Conservation (phyloP, 352 stramenopile genomes). For the Phytophthora kernoviae region DNA sequence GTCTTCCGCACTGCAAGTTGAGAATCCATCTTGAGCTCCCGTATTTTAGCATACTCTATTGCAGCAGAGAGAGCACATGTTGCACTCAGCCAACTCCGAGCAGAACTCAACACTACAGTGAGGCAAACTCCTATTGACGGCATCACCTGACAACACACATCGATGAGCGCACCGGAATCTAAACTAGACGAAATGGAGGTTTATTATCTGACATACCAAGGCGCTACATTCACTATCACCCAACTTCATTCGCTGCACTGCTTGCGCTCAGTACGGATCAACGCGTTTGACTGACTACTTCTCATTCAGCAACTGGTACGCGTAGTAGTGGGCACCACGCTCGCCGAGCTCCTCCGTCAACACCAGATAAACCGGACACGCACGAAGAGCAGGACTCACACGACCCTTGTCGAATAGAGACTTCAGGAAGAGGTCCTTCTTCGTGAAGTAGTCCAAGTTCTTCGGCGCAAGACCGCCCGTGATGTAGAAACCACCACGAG, state of each 20-base stretch:
- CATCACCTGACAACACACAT: too few species aligned
- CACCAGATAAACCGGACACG: slow-evolving; percentile 82
- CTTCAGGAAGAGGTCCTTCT: slow-evolving; percentile 69
- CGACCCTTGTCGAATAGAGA: slow-evolving; percentile 85
- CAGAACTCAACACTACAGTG: too few species aligned
- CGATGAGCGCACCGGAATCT: background rate
- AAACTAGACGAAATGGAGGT: background rate
- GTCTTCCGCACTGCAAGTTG: too few species aligned
- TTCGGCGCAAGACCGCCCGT: slow-evolving; percentile 95
- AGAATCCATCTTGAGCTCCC: too few species aligned
- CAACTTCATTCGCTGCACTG: background rate
- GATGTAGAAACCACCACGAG: slow-evolving; percentile 95
- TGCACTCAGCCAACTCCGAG: too few species aligned
- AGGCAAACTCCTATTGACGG: too few species aligned
- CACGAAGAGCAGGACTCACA: slow-evolving; percentile 67
- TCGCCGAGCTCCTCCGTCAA: slow-evolving; percentile 86
- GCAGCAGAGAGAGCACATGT: too few species aligned
- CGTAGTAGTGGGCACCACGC: slow-evolving; percentile 87
- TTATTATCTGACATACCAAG: slow-evolving; percentile 5
- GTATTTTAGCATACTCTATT: too few species aligned
- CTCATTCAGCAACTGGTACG: slow-evolving; percentile 72
- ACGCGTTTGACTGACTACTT: slow-evolving; percentile 58
- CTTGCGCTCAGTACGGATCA: background rate
- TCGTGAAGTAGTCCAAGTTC: slow-evolving; percentile 92
- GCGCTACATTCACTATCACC: background rate